Base-by-base conservation (phyloP, 257 asterid species). In the Solanum rostratum region DNA sequence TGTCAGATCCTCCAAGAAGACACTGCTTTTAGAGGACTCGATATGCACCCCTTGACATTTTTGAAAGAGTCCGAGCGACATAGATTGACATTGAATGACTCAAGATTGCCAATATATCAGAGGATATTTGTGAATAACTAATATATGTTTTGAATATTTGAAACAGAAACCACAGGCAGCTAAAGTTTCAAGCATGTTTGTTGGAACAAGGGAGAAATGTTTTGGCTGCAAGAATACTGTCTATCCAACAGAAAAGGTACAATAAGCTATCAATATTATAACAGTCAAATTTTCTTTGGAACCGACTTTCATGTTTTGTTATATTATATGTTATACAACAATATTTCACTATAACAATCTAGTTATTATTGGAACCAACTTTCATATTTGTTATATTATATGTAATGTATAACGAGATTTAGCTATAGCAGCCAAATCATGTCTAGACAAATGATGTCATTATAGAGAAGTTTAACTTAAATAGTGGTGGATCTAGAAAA, bases 221-320 rank as follows among this genome's bases (percentile, higher is more conserved):
- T 85, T 92, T 46, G 94, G 95, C 30, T 95, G 98, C 85, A 90
- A 80, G 85, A 95, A 90, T 79, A 95, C 97, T 3, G 98, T 92
- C 37, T 95, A 93, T 90, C 99, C 97, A n/a, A 96, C 94, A 57
- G 99, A 96, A 82, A 96, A 96, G 99, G 99, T 96, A 90, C 74
- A 66, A 33, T 30, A 0, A 66, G 46, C 13, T 66, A 30, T 6
- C 24, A 68, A n/a, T 20, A 62, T 49, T 74, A 57, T 57, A 57
- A 10, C 14, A 9, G 13, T 20, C 63, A 20, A 20, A 27, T 20
- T 8, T 55, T 55, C 0, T 0, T 0, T 20, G 63, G 27, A 55
- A 1, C 27, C 2, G 0, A n/a, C 63, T 3, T 57, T 57, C 2
- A 57, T 57, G 1, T 3, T 55, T 55, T 20, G 27, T 20, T 55